Conservation (phyloP, 495 filamentous ascomycete species). For the Talaromyces stipitatus region DNA sequence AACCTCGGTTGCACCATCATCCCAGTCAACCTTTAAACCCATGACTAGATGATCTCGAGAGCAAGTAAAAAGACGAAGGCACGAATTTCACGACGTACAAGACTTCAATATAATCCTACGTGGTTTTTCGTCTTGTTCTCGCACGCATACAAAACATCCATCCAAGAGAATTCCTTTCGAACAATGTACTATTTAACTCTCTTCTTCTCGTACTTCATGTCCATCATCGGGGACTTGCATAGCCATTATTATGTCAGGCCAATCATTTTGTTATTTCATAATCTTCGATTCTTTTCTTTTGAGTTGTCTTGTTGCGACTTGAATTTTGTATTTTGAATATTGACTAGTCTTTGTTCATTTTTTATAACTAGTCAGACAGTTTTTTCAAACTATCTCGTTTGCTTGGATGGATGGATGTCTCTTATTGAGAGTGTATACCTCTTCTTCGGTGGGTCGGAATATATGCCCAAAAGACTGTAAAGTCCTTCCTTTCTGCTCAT, state of each 20-base stretch:
- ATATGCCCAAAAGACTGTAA: background rate
- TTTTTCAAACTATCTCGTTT: slow-evolving; percentile 1
- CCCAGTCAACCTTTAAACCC: slow-evolving; percentile 5
- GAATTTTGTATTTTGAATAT: background rate
- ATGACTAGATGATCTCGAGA: background rate
- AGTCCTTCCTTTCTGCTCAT: no score
- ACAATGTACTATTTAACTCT: background rate
- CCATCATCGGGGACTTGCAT: background rate
- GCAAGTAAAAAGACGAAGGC: background rate
- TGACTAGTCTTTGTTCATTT: background rate
- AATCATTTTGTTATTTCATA: background rate
- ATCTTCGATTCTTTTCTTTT: background rate
- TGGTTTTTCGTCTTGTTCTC: background rate
- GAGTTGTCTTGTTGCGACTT: background rate
- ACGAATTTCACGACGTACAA: background rate
- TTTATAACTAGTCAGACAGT: background rate
- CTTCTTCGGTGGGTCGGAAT: background rate
- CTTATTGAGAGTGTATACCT: no score
- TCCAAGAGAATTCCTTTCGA: background rate
- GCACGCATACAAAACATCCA: background rate
- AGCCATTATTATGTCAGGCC: background rate
- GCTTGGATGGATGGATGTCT: background rate
- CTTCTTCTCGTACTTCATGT: background rate
- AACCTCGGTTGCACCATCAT: slow-evolving; percentile 7
- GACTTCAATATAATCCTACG: background rate